These are phyloP conservation scores for Botrytis fabae DNA, from an alignment of 2,329 filamentous ascomycete species.

Conservation along the genomic window DNA sequence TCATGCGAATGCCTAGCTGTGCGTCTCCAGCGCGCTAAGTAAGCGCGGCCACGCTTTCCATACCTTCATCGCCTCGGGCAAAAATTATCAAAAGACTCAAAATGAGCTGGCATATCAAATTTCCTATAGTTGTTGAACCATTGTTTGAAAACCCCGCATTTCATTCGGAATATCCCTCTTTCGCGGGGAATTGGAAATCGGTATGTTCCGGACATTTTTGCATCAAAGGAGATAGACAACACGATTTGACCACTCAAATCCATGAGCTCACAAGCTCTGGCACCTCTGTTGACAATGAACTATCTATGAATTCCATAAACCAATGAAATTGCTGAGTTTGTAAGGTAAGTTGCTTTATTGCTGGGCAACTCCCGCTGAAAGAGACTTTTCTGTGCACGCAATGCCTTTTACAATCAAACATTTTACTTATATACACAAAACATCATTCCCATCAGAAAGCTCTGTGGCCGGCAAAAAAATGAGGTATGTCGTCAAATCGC, in stretches of 20 bases:
- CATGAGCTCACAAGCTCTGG: not conserved
- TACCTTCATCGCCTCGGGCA: not conserved
- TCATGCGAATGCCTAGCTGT: not conserved
- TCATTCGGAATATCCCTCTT: not conserved
- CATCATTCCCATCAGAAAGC: not conserved
- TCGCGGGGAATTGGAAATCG: not conserved
- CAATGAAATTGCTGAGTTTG: not conserved
- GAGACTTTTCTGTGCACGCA: not conserved
- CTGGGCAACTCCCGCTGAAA: constrained; percentile 8
- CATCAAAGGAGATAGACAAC: not conserved
- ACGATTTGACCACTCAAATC: not conserved
- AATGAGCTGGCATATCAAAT: not conserved
- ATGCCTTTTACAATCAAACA: not conserved
- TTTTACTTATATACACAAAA: not conserved
- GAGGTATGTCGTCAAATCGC: not conserved
- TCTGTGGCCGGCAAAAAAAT: not conserved
- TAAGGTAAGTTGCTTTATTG: not conserved
- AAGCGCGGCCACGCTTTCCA: not conserved
- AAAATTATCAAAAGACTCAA: not conserved
- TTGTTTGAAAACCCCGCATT: not conserved
- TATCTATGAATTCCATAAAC: not conserved
- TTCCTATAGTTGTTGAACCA: too few relatives aligned
- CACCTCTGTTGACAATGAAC: not conserved
- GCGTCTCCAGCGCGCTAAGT: not conserved
- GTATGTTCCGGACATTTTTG: not conserved